Evolutionary conservation across 139 green algal species (phyloP).

Genomic region (Pleodorina starrii): DNA sequence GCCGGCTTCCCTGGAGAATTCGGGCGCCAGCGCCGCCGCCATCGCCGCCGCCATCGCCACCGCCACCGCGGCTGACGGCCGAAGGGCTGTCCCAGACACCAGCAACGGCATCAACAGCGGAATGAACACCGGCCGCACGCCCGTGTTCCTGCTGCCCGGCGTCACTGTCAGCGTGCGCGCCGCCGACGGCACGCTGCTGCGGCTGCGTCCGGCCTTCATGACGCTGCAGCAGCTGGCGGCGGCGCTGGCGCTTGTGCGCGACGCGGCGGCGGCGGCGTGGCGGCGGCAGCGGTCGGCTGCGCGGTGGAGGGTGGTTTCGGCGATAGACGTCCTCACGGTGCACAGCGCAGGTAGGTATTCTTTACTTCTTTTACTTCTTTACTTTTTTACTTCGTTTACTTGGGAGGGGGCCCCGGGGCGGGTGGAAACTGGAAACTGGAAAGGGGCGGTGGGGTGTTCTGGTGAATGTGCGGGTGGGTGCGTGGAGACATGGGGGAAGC

Average conservation of each 20-base stretch:
- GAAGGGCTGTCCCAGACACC: too few relatives aligned
- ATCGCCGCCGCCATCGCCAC: neutral
- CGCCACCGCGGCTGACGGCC: too few relatives aligned
- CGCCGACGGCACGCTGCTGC: slow-evolving; percentile 23
- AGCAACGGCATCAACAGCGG: neutral
- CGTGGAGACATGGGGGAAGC: too few relatives aligned
- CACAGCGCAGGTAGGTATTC: slow-evolving; percentile 30
- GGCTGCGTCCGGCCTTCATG: slow-evolving; percentile 42
- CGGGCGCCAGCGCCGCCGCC: neutral
- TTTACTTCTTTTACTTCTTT: neutral
- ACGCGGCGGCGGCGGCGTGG: slow-evolving; percentile 29
- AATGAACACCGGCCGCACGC: slow-evolving; percentile 5
- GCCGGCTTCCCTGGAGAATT: neutral
- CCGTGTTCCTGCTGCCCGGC: slow-evolving; percentile 33
- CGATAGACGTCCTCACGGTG: slow-evolving; percentile 35
- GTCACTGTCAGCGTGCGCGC: slow-evolving; percentile 37
- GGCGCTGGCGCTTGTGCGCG: neutral
- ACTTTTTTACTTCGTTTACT: neutral
- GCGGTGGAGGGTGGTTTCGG: slow-evolving; percentile 33
- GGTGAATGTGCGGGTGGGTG: too few relatives aligned
- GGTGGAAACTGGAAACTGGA: too few relatives aligned
- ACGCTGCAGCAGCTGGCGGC: slow-evolving; percentile 37
- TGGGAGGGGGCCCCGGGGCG: neutral
- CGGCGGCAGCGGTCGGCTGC: slow-evolving; percentile 27
- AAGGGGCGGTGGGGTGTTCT: too few relatives aligned